Conservation (phyloP, 2,329 filamentous ascomycete species). For the Pseudogymnoascus sp. region DNA sequence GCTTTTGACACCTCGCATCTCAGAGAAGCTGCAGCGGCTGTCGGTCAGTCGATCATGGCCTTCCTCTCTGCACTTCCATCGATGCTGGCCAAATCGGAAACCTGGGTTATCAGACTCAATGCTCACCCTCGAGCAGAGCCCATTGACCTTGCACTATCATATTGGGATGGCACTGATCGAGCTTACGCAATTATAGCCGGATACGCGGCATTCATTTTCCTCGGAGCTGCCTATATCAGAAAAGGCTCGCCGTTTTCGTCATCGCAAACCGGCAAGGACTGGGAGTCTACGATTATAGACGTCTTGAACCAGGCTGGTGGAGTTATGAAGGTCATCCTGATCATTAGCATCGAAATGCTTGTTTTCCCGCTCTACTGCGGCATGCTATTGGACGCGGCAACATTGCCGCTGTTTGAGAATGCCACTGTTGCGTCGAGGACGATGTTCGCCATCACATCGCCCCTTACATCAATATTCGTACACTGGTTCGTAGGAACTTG, state of each 20-base stretch:
- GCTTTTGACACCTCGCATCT: background rate
- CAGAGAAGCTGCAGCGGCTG: background rate
- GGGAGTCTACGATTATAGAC: constrained; percentile 75
- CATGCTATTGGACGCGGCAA: constrained; percentile 76
- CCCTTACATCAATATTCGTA: constrained; percentile 86
- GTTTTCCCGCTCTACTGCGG: constrained; percentile 95
- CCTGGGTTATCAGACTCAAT: constrained; percentile 53
- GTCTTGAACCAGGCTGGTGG: constrained; percentile 87
- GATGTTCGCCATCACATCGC: constrained; percentile 69
- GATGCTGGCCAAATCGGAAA: constrained; percentile 37
- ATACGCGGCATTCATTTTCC: constrained; percentile 67
- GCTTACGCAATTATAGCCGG: constrained; percentile 70
- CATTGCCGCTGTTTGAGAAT: constrained; percentile 81
- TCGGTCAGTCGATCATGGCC: constrained; percentile 8
- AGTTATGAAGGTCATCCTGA: constrained; percentile 94
- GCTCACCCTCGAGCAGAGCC: constrained; percentile 32
- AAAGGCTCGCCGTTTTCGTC: constrained; percentile 62
- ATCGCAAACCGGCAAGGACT: constrained; percentile 48
- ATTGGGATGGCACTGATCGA: constrained; percentile 60
- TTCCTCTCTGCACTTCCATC: constrained; percentile 30
- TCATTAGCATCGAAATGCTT: constrained; percentile 99
- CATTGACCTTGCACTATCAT: constrained; percentile 50
- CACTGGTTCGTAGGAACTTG: constrained; percentile 99
- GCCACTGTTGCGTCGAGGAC: constrained; percentile 72
- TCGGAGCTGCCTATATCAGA: constrained; percentile 73